Conservation (phyloP, 78 protist species). For the Cavenderia fasciculata region DNA sequence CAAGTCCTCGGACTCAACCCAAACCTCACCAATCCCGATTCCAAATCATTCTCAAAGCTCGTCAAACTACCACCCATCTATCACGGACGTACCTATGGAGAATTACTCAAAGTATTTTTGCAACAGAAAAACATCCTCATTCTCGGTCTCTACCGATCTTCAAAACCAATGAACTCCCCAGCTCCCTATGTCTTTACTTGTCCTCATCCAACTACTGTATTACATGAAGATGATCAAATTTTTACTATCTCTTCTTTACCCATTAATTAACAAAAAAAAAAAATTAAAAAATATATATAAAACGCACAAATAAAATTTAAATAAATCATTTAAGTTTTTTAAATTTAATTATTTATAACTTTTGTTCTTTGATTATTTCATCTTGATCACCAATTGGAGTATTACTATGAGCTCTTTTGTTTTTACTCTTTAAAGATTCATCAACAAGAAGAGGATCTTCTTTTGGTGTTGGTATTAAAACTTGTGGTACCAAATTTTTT, state of each 20-base stretch:
- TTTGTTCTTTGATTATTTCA: too few relatives aligned
- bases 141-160: slow-evolving; percentile 57
- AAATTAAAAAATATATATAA: background rate
- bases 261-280: slow-evolving; percentile 3
- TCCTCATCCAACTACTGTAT: slow-evolving; percentile 51
- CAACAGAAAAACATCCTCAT: slow-evolving; percentile 25
- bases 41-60: slow-evolving; percentile 25
- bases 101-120: slow-evolving; percentile 40
- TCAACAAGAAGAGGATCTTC: too few relatives aligned
- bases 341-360: too few relatives aligned
- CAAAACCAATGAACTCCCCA: slow-evolving; percentile 52
- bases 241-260: slow-evolving; percentile 42
- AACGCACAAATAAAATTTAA: too few relatives aligned
- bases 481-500: too few relatives aligned
- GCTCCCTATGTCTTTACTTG: slow-evolving; percentile 56
- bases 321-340: too few relatives aligned
- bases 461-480: too few relatives aligned
- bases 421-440: too few relatives aligned
- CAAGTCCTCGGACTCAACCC: slow-evolving; percentile 18
- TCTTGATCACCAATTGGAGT: too few relatives aligned
- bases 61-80: slow-evolving; percentile 14
- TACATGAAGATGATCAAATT: slow-evolving; percentile 46
- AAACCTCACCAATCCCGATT: slow-evolving; percentile 6
- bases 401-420: too few relatives aligned
- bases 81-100: slow-evolving; percentile 66